phyloP scores from a whole-genome alignment of 129 eudicot species.

The Centaurea solstitialis region DNA sequence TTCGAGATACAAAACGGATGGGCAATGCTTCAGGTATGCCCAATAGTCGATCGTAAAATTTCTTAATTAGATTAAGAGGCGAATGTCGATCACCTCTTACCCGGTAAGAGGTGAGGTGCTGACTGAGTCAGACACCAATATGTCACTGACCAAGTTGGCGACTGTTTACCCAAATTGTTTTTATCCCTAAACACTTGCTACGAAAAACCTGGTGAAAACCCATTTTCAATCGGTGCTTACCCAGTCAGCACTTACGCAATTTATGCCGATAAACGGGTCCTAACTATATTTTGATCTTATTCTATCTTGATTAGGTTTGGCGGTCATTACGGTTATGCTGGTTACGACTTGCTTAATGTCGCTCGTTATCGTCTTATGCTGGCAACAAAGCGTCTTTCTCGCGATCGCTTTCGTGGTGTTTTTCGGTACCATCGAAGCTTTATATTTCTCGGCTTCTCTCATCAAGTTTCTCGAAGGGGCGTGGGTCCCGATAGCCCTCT shows the following conservation, averaged over 20 bases:
- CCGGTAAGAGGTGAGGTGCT: not conserved
- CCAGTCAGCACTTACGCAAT: not conserved
- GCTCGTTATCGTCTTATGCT: conserved; percentile 79
- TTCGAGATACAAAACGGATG: conserved; percentile 84
- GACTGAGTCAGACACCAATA: not conserved
- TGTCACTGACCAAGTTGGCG: not conserved
- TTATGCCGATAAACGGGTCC: not conserved
- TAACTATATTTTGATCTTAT: conserved; percentile 6
- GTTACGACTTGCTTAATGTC: conserved; percentile 99
- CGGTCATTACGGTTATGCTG: conserved; percentile 96
- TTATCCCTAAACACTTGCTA: too few relatives aligned
- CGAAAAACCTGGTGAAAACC: too few relatives aligned
- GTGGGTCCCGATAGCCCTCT: conserved; percentile 89
- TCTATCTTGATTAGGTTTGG: conserved; percentile 68
- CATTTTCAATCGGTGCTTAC: too few relatives aligned
- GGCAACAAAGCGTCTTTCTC: conserved; percentile 70
- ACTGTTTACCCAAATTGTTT: too few relatives aligned
- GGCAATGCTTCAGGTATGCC: conserved; percentile 95
- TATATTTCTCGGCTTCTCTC: conserved; percentile 91
- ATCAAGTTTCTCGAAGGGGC: conserved; percentile 97
- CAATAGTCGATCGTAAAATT: not conserved
- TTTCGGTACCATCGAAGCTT: conserved; percentile 83
- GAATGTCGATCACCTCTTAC: not conserved
- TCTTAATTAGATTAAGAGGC: too few relatives aligned
- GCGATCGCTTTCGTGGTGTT: conserved; percentile 69